Conservation (phyloP, 2,329 filamentous ascomycete species). For the Arthroderma uncinatum region DNA sequence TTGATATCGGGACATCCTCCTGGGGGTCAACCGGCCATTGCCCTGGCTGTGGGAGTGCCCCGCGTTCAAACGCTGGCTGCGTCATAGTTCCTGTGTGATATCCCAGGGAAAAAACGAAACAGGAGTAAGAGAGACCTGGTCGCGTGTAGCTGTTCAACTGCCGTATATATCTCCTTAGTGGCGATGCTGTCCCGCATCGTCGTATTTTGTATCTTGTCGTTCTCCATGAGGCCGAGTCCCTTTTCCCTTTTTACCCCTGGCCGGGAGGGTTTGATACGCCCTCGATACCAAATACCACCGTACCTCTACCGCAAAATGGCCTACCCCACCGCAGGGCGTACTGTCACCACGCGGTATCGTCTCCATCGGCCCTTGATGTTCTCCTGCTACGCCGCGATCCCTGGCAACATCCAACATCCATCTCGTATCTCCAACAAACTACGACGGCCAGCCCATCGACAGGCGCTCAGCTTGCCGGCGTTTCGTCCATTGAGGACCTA, state of each 20-base stretch:
- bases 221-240: background rate
- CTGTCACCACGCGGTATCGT: background rate
- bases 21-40: conserved; percentile 57
- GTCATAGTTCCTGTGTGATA: background rate
- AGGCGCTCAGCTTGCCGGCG: background rate
- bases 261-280: background rate
- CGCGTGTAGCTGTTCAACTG: background rate
- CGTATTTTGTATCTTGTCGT: background rate
- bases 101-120: background rate
- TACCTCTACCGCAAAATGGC: background rate
- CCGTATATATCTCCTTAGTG: background rate
- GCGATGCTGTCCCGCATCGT: background rate
- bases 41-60: conserved; percentile 41
- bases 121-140: background rate
- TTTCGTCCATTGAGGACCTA: background rate
- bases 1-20: conserved; percentile 45
- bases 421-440: background rate
- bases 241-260: background rate
- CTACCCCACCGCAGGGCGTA: background rate
- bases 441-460: background rate
- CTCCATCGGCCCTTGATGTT: background rate
- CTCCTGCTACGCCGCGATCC: background rate
- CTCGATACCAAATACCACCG: background rate
- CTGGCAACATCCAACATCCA: background rate
- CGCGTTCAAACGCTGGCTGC: conserved; percentile 18